These are phyloP conservation scores for Xenoacremonium recifei DNA, from an alignment of 2,329 filamentous ascomycete species.

Conservation along the genomic window DNA sequence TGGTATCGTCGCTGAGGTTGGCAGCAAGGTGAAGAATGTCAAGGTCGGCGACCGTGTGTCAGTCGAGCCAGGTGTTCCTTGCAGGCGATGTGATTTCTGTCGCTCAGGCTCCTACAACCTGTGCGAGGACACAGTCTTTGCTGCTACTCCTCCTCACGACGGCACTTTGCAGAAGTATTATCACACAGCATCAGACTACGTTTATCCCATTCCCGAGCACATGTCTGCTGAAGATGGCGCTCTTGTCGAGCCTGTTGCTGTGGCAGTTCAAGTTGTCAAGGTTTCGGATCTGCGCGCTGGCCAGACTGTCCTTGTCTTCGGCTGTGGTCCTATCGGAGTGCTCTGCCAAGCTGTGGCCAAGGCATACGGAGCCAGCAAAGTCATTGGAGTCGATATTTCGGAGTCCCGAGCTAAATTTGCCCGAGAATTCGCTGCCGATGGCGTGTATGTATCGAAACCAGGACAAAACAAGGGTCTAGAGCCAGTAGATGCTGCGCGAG, in stretches of 20 bases:
- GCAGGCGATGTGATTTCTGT: conserved; percentile 42
- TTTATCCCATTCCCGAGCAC: conserved; percentile 42
- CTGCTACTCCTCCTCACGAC: conserved; percentile 48
- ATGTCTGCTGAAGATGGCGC: conserved; percentile 48
- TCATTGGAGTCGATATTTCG: conserved; percentile 45
- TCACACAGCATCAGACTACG: conserved; percentile 43
- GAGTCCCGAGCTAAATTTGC: conserved; percentile 39
- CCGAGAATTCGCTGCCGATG: conserved; percentile 39
- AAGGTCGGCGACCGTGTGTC: conserved; percentile 45
- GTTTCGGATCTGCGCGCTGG: conserved; percentile 36
- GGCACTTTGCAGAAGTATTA: conserved; percentile 51
- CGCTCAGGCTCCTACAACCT: conserved; percentile 39
- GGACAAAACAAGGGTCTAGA: no score
- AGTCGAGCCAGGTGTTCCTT: conserved; percentile 48
- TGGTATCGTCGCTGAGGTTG: conserved; percentile 40
- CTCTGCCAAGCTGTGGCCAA: conserved; percentile 45
- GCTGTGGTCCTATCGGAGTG: conserved; percentile 47
- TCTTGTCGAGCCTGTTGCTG: conserved; percentile 47
- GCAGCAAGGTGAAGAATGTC: conserved; percentile 39
- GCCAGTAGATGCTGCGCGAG: conserved; percentile 34
- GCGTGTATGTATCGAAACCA: conserved; percentile 27
- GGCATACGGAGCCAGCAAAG: conserved; percentile 38
- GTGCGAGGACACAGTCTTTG: conserved; percentile 44
- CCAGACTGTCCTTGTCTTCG: conserved; percentile 45
- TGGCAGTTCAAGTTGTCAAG: conserved; percentile 46